A percentile compares a stretch with the other conserved stretches of the same genome.
Evolutionary conservation across 306 rosid species (phyloP).

Genomic region (Lablab purpureus): DNA sequence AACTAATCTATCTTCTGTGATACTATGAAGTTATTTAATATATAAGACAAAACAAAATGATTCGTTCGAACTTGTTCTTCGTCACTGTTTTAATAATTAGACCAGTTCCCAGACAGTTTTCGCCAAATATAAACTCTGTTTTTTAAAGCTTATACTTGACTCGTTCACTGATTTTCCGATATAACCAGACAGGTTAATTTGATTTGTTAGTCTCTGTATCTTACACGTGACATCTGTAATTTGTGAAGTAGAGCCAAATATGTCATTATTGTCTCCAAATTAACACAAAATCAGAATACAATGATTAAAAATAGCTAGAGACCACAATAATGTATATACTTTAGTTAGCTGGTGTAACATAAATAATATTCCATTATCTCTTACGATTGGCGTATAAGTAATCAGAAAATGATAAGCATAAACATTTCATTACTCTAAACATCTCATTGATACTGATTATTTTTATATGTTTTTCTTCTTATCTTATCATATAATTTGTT

Average conservation of each 20-base stretch:
- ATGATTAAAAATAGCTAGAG: neutral
- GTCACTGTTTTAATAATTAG: neutral
- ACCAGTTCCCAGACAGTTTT: neutral
- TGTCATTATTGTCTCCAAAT: neutral
- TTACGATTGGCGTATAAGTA: neutral
- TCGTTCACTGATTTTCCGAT: neutral
- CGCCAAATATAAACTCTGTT: neutral
- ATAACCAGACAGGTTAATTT: neutral
- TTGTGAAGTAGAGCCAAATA: neutral
- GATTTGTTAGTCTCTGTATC: neutral
- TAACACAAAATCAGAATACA: neutral
- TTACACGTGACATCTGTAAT: neutral
- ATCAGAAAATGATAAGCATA: neutral
- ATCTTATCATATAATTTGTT: neutral
- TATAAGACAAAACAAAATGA: neutral
- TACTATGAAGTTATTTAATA: neutral
- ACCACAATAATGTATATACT: conserved; percentile 2
- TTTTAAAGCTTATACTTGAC: neutral
- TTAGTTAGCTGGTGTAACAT: neutral
- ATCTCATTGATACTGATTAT: neutral
- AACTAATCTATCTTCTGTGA: no score
- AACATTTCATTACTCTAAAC: neutral
- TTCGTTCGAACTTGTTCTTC: neutral
- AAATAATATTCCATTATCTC: neutral
- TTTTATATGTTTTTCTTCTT: neutral